A percentile compares a stretch with the other conserved stretches of the same genome.
Evolutionary conservation across 352 stramenopile species (phyloP).

Genomic region (Pythium aphanidermatum): DNA sequence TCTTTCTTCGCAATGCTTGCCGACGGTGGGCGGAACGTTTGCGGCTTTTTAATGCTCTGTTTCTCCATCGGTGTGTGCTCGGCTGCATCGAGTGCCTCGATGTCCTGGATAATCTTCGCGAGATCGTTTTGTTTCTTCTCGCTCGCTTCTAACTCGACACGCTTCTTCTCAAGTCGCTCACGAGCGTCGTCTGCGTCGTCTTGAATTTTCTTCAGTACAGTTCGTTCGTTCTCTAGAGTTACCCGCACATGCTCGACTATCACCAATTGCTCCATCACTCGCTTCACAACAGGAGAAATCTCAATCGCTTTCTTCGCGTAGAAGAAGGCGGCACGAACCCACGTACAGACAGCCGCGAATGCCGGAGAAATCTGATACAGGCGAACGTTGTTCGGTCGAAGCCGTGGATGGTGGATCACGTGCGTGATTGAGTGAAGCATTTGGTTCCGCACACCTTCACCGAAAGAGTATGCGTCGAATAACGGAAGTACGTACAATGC

Average conservation of each 20-base stretch:
- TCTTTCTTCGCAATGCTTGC: slow-evolving; percentile 10
- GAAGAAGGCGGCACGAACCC: slow-evolving; percentile 67
- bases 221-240: slow-evolving; percentile 12
- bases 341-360: slow-evolving; percentile 49
- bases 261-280: slow-evolving; percentile 44
- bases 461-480: slow-evolving; percentile 80
- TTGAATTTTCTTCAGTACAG: slow-evolving; percentile 25
- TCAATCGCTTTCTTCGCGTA: slow-evolving; percentile 64
- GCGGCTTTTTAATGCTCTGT: slow-evolving; percentile 43
- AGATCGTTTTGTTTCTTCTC: slow-evolving; percentile 28
- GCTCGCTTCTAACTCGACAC: slow-evolving; percentile 15
- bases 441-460: slow-evolving; percentile 45
- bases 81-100: slow-evolving; percentile 52
- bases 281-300: slow-evolving; percentile 55
- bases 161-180: slow-evolving; percentile 10
- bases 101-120: slow-evolving; percentile 47
- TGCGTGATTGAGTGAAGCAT: slow-evolving; percentile 58
- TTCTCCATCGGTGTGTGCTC: slow-evolving; percentile 56
- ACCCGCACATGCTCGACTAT: slow-evolving; percentile 43
- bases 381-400: slow-evolving; percentile 58
- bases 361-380: slow-evolving; percentile 58
- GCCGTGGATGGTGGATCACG: slow-evolving; percentile 65
- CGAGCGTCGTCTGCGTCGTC: slow-evolving; percentile 7
- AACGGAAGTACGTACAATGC: slow-evolving; percentile 72
- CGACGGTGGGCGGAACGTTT: slow-evolving; percentile 26